phyloP scores from a whole-genome alignment of 306 rosid genomes.

The Quillaja saponaria region DNA sequence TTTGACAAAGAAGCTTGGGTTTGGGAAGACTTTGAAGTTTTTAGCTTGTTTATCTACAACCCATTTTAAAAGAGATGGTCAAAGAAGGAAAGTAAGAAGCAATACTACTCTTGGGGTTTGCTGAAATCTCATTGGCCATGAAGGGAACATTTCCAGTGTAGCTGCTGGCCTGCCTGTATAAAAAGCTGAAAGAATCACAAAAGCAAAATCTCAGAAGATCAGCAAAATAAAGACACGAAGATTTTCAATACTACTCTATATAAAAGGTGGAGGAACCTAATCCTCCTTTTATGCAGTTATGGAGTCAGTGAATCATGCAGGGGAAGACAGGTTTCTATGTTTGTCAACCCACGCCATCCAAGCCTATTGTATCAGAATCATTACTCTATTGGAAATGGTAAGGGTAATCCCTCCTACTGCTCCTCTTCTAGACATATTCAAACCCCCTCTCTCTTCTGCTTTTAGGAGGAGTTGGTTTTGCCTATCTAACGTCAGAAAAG shows the following conservation, averaged over 20 bases:
- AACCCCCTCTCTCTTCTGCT: conserved; percentile 31
- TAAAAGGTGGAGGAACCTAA: conserved; percentile 49
- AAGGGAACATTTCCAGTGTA: conserved; percentile 98
- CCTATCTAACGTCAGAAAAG: conserved; percentile 44
- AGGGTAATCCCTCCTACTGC: conserved; percentile 40
- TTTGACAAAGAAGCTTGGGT: neutral
- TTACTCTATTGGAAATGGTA: conserved; percentile 54
- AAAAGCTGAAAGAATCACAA: conserved; percentile 75
- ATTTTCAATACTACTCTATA: conserved; percentile 15
- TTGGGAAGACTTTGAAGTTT: conserved; percentile 4
- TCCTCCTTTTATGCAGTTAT: conserved; percentile 67
- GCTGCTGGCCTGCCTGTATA: conserved; percentile 83
- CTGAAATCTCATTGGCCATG: conserved; percentile 95
- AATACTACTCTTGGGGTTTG: conserved; percentile 62
- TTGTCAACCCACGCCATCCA: conserved; percentile 62
- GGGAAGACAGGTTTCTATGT: conserved; percentile 53
- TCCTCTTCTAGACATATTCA: conserved; percentile 49
- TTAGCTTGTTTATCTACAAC: conserved; percentile 23
- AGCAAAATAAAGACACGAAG: conserved; percentile 35
- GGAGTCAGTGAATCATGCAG: conserved; percentile 72
- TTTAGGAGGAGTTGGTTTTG: conserved; percentile 46
- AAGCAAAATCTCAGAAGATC: conserved; percentile 56
- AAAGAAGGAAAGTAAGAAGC: conserved; percentile 37
- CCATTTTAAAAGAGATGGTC: conserved; percentile 38
- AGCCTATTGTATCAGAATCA: conserved; percentile 50